Conservation (phyloP, 768 basidiomycete genomes). For the Russula lepida region DNA sequence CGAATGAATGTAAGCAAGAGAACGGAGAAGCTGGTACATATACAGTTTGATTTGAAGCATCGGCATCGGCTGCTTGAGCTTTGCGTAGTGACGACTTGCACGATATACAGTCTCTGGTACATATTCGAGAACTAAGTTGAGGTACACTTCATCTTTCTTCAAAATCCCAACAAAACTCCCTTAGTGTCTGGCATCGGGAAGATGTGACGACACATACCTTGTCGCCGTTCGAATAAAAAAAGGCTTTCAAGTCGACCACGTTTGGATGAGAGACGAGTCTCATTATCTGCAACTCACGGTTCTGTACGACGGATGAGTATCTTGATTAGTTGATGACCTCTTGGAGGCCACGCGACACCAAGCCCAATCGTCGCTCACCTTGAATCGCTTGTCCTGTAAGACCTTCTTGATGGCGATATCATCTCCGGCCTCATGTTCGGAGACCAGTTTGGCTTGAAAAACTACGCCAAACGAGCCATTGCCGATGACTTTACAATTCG, state of each 20-base stretch:
- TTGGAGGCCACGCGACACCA: background rate
- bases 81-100: conserved; percentile 96
- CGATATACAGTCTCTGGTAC: conserved; percentile 99
- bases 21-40: conserved; percentile 98
- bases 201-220: conserved; percentile 53
- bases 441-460: conserved; percentile 85
- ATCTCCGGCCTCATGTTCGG: conserved; percentile 51
- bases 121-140: conserved; percentile 98
- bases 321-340: conserved; percentile 4
- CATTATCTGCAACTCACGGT: conserved; percentile 99
- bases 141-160: conserved; percentile 99
- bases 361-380: conserved; percentile 50
- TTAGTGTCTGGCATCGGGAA: background rate
- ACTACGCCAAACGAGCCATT: conserved; percentile 99
- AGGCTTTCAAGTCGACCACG: conserved; percentile 94
- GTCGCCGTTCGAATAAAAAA: conserved; percentile 99
- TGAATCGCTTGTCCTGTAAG: conserved; percentile 99
- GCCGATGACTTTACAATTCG: conserved; percentile 96
- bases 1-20: conserved; percentile 97
- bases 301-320: conserved; percentile 40
- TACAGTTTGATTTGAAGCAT: conserved; percentile 99
- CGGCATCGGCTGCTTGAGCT: conserved; percentile 99
- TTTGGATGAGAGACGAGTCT: conserved; percentile 93
- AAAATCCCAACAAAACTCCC: conserved; percentile 11
- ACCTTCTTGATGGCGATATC: conserved; percentile 99